Percentiles rank a stretch among this genome's conserved stretches.
These are phyloP conservation scores for Gremmenia infestans DNA, from an alignment of 2,329 filamentous ascomycete genomes.

Conservation along the genomic window DNA sequence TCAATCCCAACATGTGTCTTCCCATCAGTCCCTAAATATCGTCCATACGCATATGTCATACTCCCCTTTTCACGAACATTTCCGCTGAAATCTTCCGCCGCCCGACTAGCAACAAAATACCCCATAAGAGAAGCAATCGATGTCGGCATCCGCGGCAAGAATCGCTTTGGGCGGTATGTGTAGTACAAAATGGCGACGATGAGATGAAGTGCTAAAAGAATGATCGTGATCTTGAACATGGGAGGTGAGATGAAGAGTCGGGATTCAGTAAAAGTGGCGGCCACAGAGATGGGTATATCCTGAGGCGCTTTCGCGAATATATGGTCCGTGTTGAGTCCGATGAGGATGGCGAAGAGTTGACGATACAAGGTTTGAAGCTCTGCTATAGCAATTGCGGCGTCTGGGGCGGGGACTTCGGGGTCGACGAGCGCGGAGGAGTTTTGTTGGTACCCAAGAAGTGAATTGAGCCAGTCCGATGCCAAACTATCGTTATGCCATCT, in stretches of 20 bases:
- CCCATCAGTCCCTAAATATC: conserved; percentile 44
- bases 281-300: neutral
- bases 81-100: conserved; percentile 34
- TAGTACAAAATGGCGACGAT: conserved; percentile 42
- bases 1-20: conserved; percentile 48
- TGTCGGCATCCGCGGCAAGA: conserved; percentile 48
- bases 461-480: conserved; percentile 42
- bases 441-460: conserved; percentile 35
- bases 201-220: conserved; percentile 40
- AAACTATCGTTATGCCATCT: conserved; percentile 43
- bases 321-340: conserved; percentile 37
- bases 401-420: conserved; percentile 32
- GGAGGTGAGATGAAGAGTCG: conserved; percentile 45
- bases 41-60: conserved; percentile 40
- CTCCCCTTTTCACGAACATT: neutral
- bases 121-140: conserved; percentile 44
- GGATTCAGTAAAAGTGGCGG: conserved; percentile 26
- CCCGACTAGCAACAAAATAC: conserved; percentile 43
- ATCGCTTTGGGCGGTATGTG: conserved; percentile 33
- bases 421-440: conserved; percentile 34
- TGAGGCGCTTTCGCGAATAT: conserved; percentile 32
- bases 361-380: conserved; percentile 31
- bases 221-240: conserved; percentile 42
- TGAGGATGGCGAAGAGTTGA: conserved; percentile 38
- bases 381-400: conserved; percentile 23